Evolutionary conservation across 805 yeast genomes (phyloP), one percentile per base, ranked within the genome.

Genomic region (Lipomyces japonicus): DNA sequence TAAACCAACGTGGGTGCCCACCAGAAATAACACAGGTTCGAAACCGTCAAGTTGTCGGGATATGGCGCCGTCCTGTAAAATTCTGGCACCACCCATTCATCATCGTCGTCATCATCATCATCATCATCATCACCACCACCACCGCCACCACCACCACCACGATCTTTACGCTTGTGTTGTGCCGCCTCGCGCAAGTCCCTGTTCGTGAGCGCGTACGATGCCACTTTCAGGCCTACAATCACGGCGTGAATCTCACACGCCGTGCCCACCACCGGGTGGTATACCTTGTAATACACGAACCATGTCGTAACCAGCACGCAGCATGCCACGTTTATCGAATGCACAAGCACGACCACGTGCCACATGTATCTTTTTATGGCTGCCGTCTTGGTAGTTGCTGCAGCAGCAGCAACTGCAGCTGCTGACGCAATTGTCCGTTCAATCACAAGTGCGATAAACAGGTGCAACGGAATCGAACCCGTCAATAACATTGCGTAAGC

Each of bases 1-100:
- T 74, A 74, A 7, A 74, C 70, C 43, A 74, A 64, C 3, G 78
- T 74, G 1, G 78, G 78, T 0, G 75, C 74, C 61, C 67, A 65
- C 72, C 75, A 69, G 59, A 68, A 75, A 55, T 70, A 69, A 9
- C 66, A 57, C 19, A 71, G 49, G 46, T 71, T 71, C 6, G 49
- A 14, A 14, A 71, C 39, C 0, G 73, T 65, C 39, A 74, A 61
- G 56, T 73, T 75, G 7, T 50, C 38, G 3, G 78, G 78, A 57
- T 74, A 74, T 22, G 65, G 63, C 21, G 60, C 61, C 1, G 58
- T 39, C 3, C 55, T 55, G 59, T 72, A 72, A 35, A 67, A 55
- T 4, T 48, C 59, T 1, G 76, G 76, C 21, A 63, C 57, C 2
- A 64, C 7, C 55, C 47, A 21, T 35, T 51, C 61, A 41, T 50